phyloP scores from a whole-genome alignment of 495 filamentous ascomycete species.

The Acidomyces sp. region DNA sequence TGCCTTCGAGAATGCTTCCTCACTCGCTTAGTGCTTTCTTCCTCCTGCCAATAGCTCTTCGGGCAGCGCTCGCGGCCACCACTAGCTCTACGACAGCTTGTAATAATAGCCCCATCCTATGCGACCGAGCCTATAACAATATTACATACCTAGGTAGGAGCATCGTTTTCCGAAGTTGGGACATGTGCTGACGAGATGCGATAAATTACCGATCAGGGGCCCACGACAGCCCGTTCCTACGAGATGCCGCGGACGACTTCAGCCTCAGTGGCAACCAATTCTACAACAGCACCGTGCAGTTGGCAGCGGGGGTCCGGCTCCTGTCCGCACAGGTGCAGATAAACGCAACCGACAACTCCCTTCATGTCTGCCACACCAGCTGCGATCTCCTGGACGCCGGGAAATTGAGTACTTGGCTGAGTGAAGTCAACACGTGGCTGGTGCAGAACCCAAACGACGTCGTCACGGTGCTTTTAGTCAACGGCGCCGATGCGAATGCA shows the following conservation, averaged over 20 bases:
- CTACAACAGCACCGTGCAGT: constrained; percentile 27
- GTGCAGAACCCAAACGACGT: constrained; percentile 29
- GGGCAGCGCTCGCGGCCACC: no score
- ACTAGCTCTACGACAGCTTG: no score
- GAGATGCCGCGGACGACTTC: constrained; percentile 34
- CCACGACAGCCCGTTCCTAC: constrained; percentile 49
- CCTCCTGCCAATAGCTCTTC: no score
- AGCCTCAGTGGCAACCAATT: constrained; percentile 28
- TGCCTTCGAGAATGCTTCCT: no score
- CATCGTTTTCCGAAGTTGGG: no score
- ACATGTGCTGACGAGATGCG: no score
- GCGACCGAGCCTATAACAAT: constrained; percentile 44
- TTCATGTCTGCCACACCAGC: constrained; percentile 29
- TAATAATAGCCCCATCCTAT: constrained; percentile 51
- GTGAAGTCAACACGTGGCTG: constrained; percentile 27
- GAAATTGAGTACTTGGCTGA: constrained; percentile 23
- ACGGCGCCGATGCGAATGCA: constrained; percentile 24
- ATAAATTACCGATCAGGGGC: no score
- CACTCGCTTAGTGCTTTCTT: no score
- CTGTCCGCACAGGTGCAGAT: constrained; percentile 28
- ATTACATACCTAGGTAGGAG: constrained; percentile 54
- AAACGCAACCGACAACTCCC: constrained; percentile 10
- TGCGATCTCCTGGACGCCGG: constrained; percentile 29
- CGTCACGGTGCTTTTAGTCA: constrained; percentile 30
- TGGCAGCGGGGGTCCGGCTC: constrained; percentile 28